phyloP scores from a whole-genome alignment of 2,329 filamentous ascomycete species.

The Colletotrichum destructivum region DNA sequence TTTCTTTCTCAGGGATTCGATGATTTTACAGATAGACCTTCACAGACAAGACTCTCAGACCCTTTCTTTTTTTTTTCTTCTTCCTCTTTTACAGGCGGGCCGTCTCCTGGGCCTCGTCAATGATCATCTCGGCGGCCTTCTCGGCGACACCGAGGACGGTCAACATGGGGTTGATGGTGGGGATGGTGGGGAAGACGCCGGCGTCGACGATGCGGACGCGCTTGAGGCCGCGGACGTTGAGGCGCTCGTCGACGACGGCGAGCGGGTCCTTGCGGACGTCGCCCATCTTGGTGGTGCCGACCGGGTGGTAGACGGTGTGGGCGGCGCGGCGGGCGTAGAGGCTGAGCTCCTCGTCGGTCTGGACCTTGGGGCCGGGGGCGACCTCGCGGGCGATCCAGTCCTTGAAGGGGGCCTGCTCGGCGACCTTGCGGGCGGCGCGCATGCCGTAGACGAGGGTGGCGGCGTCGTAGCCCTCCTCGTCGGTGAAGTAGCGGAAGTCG shows the following conservation, averaged over 20 bases:
- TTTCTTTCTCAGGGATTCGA: too few relatives aligned
- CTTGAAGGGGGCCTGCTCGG: slow-evolving; percentile 82
- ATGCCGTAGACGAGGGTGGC: slow-evolving; percentile 85
- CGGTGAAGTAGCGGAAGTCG: slow-evolving; percentile 92
- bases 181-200: slow-evolving; percentile 90
- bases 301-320: slow-evolving; percentile 62
- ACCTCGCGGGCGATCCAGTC: slow-evolving; percentile 88
- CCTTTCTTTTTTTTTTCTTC: background rate
- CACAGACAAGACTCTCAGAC: too few relatives aligned
- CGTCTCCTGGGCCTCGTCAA: slow-evolving; percentile 68
- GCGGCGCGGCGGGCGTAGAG: slow-evolving; percentile 86
- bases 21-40: too few relatives aligned
- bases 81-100: slow-evolving; percentile 41
- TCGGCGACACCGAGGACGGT: slow-evolving; percentile 89
- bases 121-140: slow-evolving; percentile 87
- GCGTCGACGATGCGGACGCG: slow-evolving; percentile 58
- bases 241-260: slow-evolving; percentile 69
- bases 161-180: slow-evolving; percentile 91
- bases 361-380: slow-evolving; percentile 80
- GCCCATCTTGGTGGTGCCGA: slow-evolving; percentile 52
- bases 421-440: slow-evolving; percentile 82
- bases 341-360: slow-evolving; percentile 84
- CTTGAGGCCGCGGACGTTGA: slow-evolving; percentile 55
- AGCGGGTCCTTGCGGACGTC: slow-evolving; percentile 76
- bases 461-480: slow-evolving; percentile 87